Base-by-base conservation (phyloP, 805 yeast species). In the Spathaspora hagerdaliae region DNA sequence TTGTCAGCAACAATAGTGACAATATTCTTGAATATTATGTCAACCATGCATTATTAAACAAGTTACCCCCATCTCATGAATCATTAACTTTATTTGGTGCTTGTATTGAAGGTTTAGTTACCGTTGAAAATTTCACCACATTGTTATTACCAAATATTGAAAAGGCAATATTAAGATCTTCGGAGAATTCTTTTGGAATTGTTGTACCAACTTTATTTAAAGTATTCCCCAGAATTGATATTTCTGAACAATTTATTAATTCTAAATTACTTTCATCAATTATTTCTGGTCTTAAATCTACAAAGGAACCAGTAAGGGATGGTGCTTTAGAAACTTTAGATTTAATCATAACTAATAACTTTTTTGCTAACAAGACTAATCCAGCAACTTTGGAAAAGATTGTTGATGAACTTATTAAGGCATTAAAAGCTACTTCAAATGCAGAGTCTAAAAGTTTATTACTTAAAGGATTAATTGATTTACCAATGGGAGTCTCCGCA, bases 131-230 rank as follows among this genome's bases (percentile, higher is more conserved):
- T 4, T 69, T 82, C 42, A 60, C 58, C 15, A 50, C 63, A 1
- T 43, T 51, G 6, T 55, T 85, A 13, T 63, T 81, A 6, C 88
- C 95, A 1, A 73, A 77, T 14, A 55, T 91, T 41, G 91, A 87
- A 55, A 88, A 85, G 58, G 78, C 91, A 1, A 71, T 85, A 41
- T 69, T 91, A 51, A 78, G 96, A 61, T 80, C 95, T 2, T 84
- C 96, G 0, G 97, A 89, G 57, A 62, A 70, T 34, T 78, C 87
- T 0, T 77, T 88, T 46, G 74, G 73, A n/a, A 52, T 56, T 14
- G 59, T 83, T n/a, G 59, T 85, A 2, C 77, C 82, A 3, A 69
- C 73, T 9, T 57, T 89, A 7, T 69, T 84, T 38, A 43, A 48
- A 26, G 39, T 51, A 14, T 44, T 56, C 9, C 36, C 43, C 3